These are phyloP conservation scores for Penicillium brevicompactum DNA, from an alignment of 2,329 filamentous ascomycete species.

Conservation along the genomic window DNA sequence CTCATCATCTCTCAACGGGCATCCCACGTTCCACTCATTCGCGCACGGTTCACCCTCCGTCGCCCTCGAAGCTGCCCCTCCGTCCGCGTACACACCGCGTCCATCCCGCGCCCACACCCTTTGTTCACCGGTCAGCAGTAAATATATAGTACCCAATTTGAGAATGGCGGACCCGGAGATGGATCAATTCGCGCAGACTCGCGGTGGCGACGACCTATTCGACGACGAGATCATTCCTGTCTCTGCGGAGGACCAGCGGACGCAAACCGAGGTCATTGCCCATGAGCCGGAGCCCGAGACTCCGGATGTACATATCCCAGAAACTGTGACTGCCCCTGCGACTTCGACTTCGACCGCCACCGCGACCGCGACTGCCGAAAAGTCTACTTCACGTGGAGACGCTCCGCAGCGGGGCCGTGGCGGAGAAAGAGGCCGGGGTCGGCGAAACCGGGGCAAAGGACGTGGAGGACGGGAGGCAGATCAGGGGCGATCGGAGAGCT, in stretches of 20 bases:
- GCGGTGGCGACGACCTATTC: slow-evolving; percentile 53
- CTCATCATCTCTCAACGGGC: background rate
- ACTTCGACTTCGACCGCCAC: too few relatives aligned
- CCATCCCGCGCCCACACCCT: slow-evolving; percentile 3
- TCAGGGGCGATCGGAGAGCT: slow-evolving; percentile 21
- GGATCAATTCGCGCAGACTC: slow-evolving; percentile 54
- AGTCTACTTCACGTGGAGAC: slow-evolving; percentile 24
- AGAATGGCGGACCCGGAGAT: slow-evolving; percentile 30
- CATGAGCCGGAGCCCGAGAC: slow-evolving; percentile 14
- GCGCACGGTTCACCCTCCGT: slow-evolving; percentile 27
- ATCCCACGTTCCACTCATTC: slow-evolving; percentile 8
- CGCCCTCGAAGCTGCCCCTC: slow-evolving; percentile 24
- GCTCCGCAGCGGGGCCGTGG: slow-evolving; percentile 32
- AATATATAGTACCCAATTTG: background rate
- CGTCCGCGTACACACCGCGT: slow-evolving; percentile 15
- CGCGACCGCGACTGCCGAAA: slow-evolving; percentile 9
- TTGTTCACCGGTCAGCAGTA: too few relatives aligned
- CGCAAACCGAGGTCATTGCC: slow-evolving; percentile 21
- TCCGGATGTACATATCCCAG: slow-evolving; percentile 16
- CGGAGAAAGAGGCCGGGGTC: slow-evolving; percentile 33
- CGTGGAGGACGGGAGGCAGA: slow-evolving; percentile 22
- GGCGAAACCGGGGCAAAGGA: slow-evolving; percentile 30
- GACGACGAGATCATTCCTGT: slow-evolving; percentile 54
- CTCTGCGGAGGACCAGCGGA: slow-evolving; percentile 35
- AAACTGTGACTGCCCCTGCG: slow-evolving; percentile 4